Conservation (phyloP, 768 basidiomycete species). For the Albatrellus ellisii region DNA sequence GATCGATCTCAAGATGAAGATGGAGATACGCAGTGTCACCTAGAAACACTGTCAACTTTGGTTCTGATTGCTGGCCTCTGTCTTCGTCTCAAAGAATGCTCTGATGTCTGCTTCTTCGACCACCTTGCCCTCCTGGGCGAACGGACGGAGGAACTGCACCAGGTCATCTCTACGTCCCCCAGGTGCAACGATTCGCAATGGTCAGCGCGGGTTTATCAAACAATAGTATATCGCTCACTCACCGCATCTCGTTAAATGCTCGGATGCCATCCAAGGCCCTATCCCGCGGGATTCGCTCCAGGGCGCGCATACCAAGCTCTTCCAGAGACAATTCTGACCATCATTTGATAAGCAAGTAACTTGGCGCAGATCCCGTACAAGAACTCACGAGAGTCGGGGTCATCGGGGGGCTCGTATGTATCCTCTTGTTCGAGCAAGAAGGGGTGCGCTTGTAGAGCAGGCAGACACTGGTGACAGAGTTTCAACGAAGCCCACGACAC, state of each 20-base stretch:
- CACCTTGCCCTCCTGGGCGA: conserved; percentile 63
- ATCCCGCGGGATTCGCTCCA: conserved; percentile 63
- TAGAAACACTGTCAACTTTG: too few relatives aligned
- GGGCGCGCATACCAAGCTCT: conserved; percentile 71
- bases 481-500: not conserved
- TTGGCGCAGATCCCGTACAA: not conserved
- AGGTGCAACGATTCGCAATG: not conserved
- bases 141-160: conserved; percentile 59
- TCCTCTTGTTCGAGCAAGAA: conserved; percentile 70
- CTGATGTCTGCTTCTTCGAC: conserved; percentile 63
- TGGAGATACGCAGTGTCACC: too few relatives aligned
- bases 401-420: conserved; percentile 75
- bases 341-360: not conserved
- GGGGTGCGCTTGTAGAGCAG: conserved; percentile 35
- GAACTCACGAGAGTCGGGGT: conserved; percentile 62
- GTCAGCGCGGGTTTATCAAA: not conserved
- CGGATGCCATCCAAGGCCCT: conserved; percentile 73
- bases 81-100: conserved; percentile 41
- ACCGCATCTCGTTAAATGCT: conserved; percentile 80
- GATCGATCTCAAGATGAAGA: too few relatives aligned
- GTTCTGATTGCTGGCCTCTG: not conserved
- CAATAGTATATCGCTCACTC: conserved; percentile 13
- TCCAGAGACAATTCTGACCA: conserved; percentile 59
- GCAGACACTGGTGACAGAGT: conserved; percentile 42
- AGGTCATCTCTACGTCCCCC: conserved; percentile 44